Base-by-base conservation (phyloP, 495 filamentous ascomycete genomes). In the Antarctomyces pellizariae region DNA sequence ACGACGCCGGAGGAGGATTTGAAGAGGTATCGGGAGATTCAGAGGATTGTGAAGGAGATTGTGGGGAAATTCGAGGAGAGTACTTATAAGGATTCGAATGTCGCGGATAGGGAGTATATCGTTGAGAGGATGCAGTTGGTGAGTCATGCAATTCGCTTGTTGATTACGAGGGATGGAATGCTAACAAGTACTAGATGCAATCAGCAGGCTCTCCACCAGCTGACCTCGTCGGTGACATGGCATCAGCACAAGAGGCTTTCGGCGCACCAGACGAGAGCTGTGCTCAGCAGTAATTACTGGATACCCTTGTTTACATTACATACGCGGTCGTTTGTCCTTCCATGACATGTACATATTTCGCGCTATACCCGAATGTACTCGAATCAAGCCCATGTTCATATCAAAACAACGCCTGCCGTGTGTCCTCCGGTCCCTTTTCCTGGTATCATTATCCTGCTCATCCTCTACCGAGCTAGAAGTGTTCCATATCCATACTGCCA, bases 71-170 rank as follows among this genome's bases (percentile, higher is more conserved):
- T 97, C 44, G 79, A 97, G 46, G 59, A 71, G 42, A 48, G 55
- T 15, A 59, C 52, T 1, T 97, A 84, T 49, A 59, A 61, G 10
- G 86, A 97, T 56, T 61, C 71, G 20, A 78, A 89, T 52, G 48
- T 67, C 13, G 59, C 61, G 25, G 79, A 89, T 55, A 57, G 82
- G 34, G 78, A 90, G 49, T 92, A 76, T 53, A 82, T 97, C 39
- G 79, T 92, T 39, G 82, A 91, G 41, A 66, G 71, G 43, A 95
- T 97, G 86, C 86, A 97, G 43, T 78, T 83, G 67, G 86, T 91
- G 45, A 44, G 64, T 46, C 25, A 24, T 2, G 33, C 25, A 11
- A 7, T 10, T 29, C 29, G 20, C 24, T 30, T 25, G 14, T 22
- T 13, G 20, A 36, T 7, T 25, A 22, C 7, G 10, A 26, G 25